Conservation (phyloP, 106 monocot species). For the Dendrobium officinale region DNA sequence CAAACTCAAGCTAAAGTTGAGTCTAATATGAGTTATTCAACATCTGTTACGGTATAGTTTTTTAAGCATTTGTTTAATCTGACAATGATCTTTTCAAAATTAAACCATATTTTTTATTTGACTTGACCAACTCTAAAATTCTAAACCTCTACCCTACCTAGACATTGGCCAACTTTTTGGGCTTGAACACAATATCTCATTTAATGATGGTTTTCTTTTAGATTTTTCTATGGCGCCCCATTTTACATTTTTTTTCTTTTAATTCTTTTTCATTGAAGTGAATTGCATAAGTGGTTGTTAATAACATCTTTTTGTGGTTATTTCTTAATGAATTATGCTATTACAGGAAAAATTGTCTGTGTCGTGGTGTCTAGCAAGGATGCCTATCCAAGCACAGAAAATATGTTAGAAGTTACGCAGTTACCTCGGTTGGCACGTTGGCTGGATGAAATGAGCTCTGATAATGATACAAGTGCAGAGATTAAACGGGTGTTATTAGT, state of each 20-base stretch:
- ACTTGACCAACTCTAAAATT: not conserved
- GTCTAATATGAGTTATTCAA: too few species aligned
- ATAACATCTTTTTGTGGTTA: not conserved
- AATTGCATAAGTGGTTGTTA: not conserved
- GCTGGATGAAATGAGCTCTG: conserved; percentile 35
- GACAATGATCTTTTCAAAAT: not conserved
- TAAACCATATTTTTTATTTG: not conserved
- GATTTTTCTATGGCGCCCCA: not conserved
- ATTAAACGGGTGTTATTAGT: conserved; percentile 32
- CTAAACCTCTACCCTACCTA: not conserved
- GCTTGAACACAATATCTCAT: not conserved
- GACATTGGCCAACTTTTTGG: not conserved
- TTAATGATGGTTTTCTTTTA: not conserved
- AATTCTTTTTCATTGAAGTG: not conserved
- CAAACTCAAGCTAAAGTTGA: too few species aligned
- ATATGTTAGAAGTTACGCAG: conserved; percentile 28
- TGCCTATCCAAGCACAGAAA: conserved; percentile 9
- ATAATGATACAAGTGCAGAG: conserved; percentile 19
- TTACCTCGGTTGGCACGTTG: conserved; percentile 24
- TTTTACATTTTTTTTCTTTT: not conserved
- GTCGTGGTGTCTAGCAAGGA: conserved; percentile 38
- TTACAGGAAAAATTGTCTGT: conserved; percentile 64
- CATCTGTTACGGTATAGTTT: not conserved
- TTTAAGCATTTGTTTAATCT: not conserved
- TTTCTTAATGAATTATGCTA: conserved; percentile 3